These are phyloP conservation scores for Aspergillus kassunensis DNA, from an alignment of 495 filamentous ascomycete genomes.

Conservation along the genomic window DNA sequence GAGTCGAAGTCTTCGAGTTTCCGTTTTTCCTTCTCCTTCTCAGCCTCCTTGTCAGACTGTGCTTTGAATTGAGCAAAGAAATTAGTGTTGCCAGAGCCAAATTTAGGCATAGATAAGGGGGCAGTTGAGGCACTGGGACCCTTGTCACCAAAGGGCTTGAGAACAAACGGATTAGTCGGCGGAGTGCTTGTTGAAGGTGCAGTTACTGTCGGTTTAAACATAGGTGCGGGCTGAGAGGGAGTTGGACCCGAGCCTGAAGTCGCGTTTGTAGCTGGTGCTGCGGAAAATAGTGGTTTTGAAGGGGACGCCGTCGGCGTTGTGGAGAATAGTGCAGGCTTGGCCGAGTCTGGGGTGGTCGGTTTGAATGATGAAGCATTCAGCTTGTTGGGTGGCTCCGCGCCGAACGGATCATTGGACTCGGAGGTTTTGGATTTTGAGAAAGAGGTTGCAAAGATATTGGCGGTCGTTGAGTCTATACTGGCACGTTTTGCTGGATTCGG, in stretches of 20 bases:
- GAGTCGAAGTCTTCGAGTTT: slow-evolving; percentile 55
- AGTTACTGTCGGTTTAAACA: slow-evolving; percentile 14
- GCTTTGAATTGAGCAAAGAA: slow-evolving; percentile 40
- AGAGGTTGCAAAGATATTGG: slow-evolving; percentile 40
- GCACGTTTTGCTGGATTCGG: slow-evolving; percentile 17
- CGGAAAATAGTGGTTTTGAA: slow-evolving; percentile 16
- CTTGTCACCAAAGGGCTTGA: slow-evolving; percentile 22
- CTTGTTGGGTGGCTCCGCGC: slow-evolving; percentile 5
- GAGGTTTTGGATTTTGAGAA: slow-evolving; percentile 32
- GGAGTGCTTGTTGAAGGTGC: slow-evolving; percentile 9
- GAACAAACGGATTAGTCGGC: slow-evolving; percentile 22
- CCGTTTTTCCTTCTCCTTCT: slow-evolving; percentile 46
- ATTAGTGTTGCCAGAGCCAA: slow-evolving; percentile 24
- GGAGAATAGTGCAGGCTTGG: slow-evolving; percentile 17
- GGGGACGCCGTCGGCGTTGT: slow-evolving; percentile 23
- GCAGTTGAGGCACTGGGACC: slow-evolving; percentile 15
- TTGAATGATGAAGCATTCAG: slow-evolving; percentile 8
- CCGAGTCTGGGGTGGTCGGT: slow-evolving; percentile 16
- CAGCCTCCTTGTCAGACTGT: slow-evolving; percentile 28
- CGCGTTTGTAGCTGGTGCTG: slow-evolving; percentile 14
- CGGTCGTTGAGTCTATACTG: slow-evolving; percentile 31
- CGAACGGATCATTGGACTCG: slow-evolving; percentile 11
- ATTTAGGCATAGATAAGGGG: slow-evolving; percentile 29
- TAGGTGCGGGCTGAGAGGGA: slow-evolving; percentile 11
- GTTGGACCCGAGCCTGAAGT: slow-evolving; percentile 12